These are phyloP conservation scores for Yamadazyma epiphylla DNA, from an alignment of 1,139 yeast genomes.

Conservation along the genomic window DNA sequence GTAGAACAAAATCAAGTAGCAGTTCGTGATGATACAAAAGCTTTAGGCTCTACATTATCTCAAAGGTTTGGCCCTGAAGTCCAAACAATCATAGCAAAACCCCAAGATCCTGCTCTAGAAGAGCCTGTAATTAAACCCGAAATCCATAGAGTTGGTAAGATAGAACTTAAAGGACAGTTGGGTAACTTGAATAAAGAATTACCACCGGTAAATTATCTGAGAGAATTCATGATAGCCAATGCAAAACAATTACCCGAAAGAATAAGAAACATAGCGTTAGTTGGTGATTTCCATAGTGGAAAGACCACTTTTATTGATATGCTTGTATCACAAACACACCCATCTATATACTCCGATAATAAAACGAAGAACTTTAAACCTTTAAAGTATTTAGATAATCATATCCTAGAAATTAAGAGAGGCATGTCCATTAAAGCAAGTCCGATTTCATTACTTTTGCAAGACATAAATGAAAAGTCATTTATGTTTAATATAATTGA, in stretches of 20 bases:
- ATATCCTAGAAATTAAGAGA: constrained; percentile 63
- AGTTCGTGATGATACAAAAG: constrained; percentile 31
- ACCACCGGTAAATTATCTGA: constrained; percentile 60
- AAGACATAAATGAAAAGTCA: constrained; percentile 54
- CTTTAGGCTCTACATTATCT: constrained; percentile 7
- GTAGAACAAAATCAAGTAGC: constrained; percentile 18
- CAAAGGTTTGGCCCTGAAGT: constrained; percentile 29
- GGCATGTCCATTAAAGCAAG: constrained; percentile 66
- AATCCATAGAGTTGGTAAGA: constrained; percentile 36
- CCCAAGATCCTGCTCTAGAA: constrained; percentile 13
- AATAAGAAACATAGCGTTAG: constrained; percentile 71
- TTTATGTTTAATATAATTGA: constrained; percentile 64
- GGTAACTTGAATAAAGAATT: constrained; percentile 15
- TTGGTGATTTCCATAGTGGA: constrained; percentile 86
- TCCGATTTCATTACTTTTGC: constrained; percentile 61
- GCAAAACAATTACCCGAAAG: constrained; percentile 55
- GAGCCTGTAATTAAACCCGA: constrained; percentile 70
- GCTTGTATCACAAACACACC: constrained; percentile 63
- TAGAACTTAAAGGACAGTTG: constrained; percentile 37
- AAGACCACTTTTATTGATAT: constrained; percentile 78
- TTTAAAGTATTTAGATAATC: constrained; percentile 66
- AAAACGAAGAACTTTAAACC: constrained; percentile 34
- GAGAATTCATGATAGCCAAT: constrained; percentile 55
- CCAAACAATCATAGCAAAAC: constrained; percentile 45
- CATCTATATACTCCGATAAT: constrained; percentile 22